Conservation (phyloP, 1,284 basidiomycete species). For the Ceratobasidium sp. region DNA sequence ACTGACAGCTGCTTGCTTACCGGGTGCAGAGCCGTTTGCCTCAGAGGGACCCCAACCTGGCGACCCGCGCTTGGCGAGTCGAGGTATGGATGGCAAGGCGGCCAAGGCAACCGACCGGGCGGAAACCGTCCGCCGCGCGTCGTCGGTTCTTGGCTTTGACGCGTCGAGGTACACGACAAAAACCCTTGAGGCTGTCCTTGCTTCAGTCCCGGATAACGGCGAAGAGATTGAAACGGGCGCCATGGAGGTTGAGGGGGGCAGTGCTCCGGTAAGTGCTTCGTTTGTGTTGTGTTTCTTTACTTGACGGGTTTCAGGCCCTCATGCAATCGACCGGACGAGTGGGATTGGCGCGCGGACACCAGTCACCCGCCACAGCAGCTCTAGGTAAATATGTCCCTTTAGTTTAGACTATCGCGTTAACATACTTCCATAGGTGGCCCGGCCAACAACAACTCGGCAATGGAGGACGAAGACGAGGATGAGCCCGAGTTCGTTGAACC, state of each 20-base stretch:
- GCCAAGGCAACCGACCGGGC: neutral
- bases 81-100: neutral
- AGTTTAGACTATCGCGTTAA: no score
- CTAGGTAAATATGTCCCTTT: neutral
- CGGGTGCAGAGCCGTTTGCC: neutral
- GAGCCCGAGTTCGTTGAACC: slow-evolving; percentile 9
- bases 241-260: slow-evolving; percentile 16
- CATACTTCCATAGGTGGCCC: neutral
- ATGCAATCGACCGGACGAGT: neutral
- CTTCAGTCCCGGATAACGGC: neutral
- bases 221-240: neutral
- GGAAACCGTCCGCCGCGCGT: neutral
- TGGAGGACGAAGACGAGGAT: slow-evolving; percentile 5
- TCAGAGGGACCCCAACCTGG: slow-evolving; percentile 1
- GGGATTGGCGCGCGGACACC: slow-evolving; percentile 29
- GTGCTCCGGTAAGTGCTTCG: slow-evolving; percentile 12
- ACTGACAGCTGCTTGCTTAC: no score
- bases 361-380: neutral
- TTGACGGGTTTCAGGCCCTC: neutral
- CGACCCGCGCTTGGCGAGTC: neutral
- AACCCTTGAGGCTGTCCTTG: neutral
- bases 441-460: slow-evolving; percentile 1
- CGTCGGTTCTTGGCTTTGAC: neutral
- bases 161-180: neutral
- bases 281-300: neutral